Base-by-base conservation (phyloP, 768 basidiomycete species). In the Psilocybe azurescens region DNA sequence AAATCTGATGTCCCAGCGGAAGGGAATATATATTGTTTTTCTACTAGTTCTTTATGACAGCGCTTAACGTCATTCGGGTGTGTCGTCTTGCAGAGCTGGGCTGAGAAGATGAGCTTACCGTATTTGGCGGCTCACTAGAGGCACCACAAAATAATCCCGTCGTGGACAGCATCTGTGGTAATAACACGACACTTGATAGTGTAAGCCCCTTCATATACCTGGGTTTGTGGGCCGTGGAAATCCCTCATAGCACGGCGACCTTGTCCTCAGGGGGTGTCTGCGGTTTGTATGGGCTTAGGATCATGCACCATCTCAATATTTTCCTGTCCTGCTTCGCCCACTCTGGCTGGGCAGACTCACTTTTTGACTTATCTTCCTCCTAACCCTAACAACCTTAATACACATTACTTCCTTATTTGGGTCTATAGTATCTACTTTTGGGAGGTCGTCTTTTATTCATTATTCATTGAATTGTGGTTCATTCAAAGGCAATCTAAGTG, bases 221-320 rank as follows among this genome's bases (percentile, higher is more conserved):
- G 83, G 83, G 82, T 77, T 76, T 84, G 77, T 83, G 84, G 86
- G 82, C 78, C 67, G 75, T 79, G 74, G 81, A 80, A 77, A 79
- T 68, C 76, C 80, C 79, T 79, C 86, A 87, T 87, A 86, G 86
- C 85, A 87, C 84, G 86, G 86, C 86, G 80, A 24, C 24, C 24
- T 24, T 24, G 24, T 24, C 24, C 24, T 24, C 24, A 24, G 24
- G 24, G 24, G 24, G 80, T 78, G 73, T 75, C 69, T 70, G 70
- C 71, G 79, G 82, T 75, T 87, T 86, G 86, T 87, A 83, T 88
- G 85, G 75, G 85, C 85, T 86, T 83, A 81, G 86, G 87, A 80
- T 83, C 84, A 88, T 87, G 88, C 87, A 89, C 84, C 83, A 86
- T 89, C 87, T 79, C 67, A 88, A 89, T 89, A 89, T 89, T 89